phyloP scores from a whole-genome alignment of 1,284 basidiomycete genomes.

The Thecaphora thlaspeos region DNA sequence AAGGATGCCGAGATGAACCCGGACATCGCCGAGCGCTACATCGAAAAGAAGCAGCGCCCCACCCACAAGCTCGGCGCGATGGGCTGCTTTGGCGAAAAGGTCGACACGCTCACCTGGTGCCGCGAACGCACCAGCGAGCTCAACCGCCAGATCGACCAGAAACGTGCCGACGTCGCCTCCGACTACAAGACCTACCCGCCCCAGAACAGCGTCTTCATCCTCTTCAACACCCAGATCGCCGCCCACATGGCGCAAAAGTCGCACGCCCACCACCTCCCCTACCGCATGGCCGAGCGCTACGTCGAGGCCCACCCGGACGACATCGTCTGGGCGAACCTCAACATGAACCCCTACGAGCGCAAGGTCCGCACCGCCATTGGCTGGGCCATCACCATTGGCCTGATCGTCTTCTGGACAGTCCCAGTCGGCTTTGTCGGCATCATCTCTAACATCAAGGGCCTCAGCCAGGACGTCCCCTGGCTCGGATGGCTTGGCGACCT shows the following conservation, averaged over 20 bases:
- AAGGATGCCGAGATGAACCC: conserved; percentile 39
- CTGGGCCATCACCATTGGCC: conserved; percentile 64
- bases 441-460: conserved; percentile 74
- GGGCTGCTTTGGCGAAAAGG: conserved; percentile 70
- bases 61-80: conserved; percentile 71
- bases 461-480: conserved; percentile 70
- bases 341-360: conserved; percentile 84
- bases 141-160: conserved; percentile 62
- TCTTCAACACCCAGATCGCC: conserved; percentile 89
- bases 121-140: conserved; percentile 64
- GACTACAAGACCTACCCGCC: conserved; percentile 65
- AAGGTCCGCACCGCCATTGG: conserved; percentile 63
- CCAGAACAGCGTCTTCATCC: conserved; percentile 69
- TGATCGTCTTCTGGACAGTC: conserved; percentile 67
- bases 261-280: conserved; percentile 46
- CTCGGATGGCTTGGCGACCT: conserved; percentile 79
- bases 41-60: conserved; percentile 64
- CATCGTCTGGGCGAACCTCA: conserved; percentile 84
- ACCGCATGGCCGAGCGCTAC: conserved; percentile 48
- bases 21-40: conserved; percentile 47
- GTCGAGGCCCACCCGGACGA: conserved; percentile 62
- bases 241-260: conserved; percentile 43
- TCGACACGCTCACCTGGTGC: conserved; percentile 83
- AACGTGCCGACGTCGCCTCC: conserved; percentile 67
- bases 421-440: conserved; percentile 73